phyloP scores from a whole-genome alignment of 2,329 filamentous ascomycete genomes.

The Alternaria incomplexa region DNA sequence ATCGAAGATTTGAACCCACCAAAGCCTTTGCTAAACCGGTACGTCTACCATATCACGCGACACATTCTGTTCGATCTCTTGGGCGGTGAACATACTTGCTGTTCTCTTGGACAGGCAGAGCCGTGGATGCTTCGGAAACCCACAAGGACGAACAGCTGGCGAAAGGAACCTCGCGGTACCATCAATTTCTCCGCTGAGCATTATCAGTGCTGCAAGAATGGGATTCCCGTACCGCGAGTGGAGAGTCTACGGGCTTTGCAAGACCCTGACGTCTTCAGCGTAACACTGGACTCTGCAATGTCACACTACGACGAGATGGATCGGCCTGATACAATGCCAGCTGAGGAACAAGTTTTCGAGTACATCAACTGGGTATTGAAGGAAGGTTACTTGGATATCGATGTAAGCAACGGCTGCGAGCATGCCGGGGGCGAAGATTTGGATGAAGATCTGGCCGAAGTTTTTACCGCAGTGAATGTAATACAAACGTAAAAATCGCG shows the following conservation, averaged over 20 bases:
- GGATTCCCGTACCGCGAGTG: not conserved
- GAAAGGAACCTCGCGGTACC: too few relatives aligned
- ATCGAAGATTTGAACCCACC: too few relatives aligned
- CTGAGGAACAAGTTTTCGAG: not conserved
- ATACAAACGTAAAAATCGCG: too few relatives aligned
- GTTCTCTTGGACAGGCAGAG: not conserved
- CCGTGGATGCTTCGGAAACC: rapidly evolving
- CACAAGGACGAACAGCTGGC: too few relatives aligned
- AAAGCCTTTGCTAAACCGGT: rapidly evolving
- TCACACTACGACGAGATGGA: not conserved
- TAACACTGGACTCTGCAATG: not conserved
- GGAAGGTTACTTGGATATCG: not conserved
- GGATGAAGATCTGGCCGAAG: too few relatives aligned
- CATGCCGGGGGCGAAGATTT: too few relatives aligned
- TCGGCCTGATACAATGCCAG: not conserved
- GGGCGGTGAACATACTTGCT: not conserved
- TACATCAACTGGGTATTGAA: not conserved
- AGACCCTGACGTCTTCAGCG: not conserved
- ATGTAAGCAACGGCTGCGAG: not conserved
- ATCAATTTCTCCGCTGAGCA: too few relatives aligned
- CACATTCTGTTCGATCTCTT: not conserved
- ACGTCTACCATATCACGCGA: too few relatives aligned
- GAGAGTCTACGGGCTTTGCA: not conserved
- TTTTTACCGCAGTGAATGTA: too few relatives aligned
- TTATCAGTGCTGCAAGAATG: too few relatives aligned